Conservation (phyloP, 495 filamentous ascomycete species). For the Talaromyces stipitatus region DNA sequence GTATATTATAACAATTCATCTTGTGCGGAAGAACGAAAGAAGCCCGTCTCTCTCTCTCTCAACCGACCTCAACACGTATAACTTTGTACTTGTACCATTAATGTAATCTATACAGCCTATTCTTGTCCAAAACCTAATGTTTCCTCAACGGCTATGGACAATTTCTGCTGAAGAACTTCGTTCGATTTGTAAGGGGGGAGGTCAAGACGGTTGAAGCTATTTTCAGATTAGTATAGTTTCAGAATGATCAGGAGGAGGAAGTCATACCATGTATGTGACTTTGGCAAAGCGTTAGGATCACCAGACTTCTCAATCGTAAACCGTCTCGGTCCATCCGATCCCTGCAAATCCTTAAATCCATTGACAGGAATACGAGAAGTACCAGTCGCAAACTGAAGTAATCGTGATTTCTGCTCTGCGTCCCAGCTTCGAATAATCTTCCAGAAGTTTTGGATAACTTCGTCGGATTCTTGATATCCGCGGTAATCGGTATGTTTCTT, state of each 20-base stretch:
- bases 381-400: slow-evolving; percentile 95
- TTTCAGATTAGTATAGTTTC: slow-evolving; percentile 10
- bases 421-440: slow-evolving; percentile 96
- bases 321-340: slow-evolving; percentile 86
- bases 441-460: slow-evolving; percentile 98
- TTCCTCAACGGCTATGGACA: slow-evolving; percentile 96
- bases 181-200: slow-evolving; percentile 87
- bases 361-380: slow-evolving; percentile 98
- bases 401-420: slow-evolving; percentile 91
- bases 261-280: slow-evolving; percentile 97
- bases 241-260: too few relatives aligned
- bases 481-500: slow-evolving; percentile 99
- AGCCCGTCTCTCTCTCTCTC: background rate
- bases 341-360: slow-evolving; percentile 98
- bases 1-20: background rate
- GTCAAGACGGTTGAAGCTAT: slow-evolving; percentile 96
- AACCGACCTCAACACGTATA: background rate
- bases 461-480: slow-evolving; percentile 96
- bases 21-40: background rate
- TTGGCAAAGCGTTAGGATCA: slow-evolving; percentile 80
- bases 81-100: background rate
- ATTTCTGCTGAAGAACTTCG: slow-evolving; percentile 75
- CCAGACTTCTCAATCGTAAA: slow-evolving; percentile 99
- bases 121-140: slow-evolving; percentile 99
- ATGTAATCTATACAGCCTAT: slow-evolving; percentile 38